Percentiles rank a stretch among this genome's conserved stretches.
phyloP scores from a whole-genome alignment of 495 filamentous ascomycete species.

The Penicillium diatomitis region DNA sequence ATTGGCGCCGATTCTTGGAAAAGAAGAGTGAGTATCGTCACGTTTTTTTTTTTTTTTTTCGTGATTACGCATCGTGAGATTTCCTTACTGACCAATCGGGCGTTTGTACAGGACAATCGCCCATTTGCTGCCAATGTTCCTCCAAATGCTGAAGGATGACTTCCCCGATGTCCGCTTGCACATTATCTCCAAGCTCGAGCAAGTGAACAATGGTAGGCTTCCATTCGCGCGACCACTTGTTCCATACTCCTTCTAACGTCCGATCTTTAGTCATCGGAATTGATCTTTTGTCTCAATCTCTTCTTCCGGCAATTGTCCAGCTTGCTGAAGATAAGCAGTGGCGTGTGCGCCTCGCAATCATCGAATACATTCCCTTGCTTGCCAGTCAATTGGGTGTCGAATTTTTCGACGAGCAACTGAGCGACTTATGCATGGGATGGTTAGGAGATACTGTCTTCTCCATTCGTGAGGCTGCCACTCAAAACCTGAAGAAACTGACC shows the following conservation, averaged over 20 bases:
- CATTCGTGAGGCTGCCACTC: slow-evolving; percentile 92
- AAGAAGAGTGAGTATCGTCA: slow-evolving; percentile 73
- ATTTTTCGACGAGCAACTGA: slow-evolving; percentile 97
- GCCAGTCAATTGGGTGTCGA: slow-evolving; percentile 92
- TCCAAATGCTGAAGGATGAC: slow-evolving; percentile 98
- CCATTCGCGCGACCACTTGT: no score
- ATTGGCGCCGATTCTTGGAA: slow-evolving; percentile 91
- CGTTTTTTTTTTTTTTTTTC: no score
- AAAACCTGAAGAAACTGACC: slow-evolving; percentile 94
- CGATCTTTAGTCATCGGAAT: slow-evolving; percentile 76
- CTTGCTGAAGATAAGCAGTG: slow-evolving; percentile 99
- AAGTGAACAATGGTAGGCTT: slow-evolving; percentile 82
- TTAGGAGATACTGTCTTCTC: slow-evolving; percentile 98
- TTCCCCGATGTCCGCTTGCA: slow-evolving; percentile 96
- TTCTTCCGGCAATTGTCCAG: slow-evolving; percentile 96
- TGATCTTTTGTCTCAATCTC: slow-evolving; percentile 88
- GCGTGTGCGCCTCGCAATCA: slow-evolving; percentile 95
- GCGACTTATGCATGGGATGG: slow-evolving; percentile 95
- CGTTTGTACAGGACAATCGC: slow-evolving; percentile 64
- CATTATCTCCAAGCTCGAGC: slow-evolving; percentile 96
- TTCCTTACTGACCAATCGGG: not conserved
- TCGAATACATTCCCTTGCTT: slow-evolving; percentile 96
- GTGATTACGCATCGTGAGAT: not conserved
- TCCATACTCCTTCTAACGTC: slow-evolving; percentile 64
- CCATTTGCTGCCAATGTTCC: slow-evolving; percentile 96